Percentiles rank a stretch among this genome's conserved stretches.
Conservation (phyloP, 345 rosid genomes). For the Populus davidiana region DNA sequence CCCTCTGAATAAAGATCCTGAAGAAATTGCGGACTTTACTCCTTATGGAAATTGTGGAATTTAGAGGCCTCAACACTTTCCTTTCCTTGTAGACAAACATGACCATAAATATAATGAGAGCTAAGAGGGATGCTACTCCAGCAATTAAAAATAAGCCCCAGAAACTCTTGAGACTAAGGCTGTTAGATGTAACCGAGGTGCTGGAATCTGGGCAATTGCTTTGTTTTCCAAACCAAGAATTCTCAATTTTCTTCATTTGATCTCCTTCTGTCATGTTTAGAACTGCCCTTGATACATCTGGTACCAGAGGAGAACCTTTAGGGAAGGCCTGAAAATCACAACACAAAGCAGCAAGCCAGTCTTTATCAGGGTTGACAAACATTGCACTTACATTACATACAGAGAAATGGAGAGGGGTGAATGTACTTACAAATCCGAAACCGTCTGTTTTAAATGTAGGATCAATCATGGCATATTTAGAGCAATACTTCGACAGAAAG, state of each 20-base stretch:
- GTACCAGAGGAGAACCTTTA: conserved; percentile 19
- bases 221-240: conserved; percentile 11
- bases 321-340: conserved; percentile 9
- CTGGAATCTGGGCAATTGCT: background rate
- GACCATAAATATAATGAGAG: background rate
- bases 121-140: background rate
- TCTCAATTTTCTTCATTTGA: conserved; percentile 15
- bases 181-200: background rate
- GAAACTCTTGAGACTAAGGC: conserved; percentile 14
- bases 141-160: conserved; percentile 22
- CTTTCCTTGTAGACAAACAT: conserved; percentile 11
- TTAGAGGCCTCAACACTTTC: background rate
- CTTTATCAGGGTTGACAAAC: too few relatives aligned
- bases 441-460: conserved; percentile 33
- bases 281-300: conserved; percentile 23
- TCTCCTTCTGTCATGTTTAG: conserved; percentile 1
- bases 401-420: background rate
- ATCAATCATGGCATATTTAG: conserved; percentile 26
- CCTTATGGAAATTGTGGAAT: background rate
- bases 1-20: conserved; percentile 16
- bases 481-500: conserved; percentile 20
- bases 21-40: background rate
- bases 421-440: conserved; percentile 36
- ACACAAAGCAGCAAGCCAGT: background rate
- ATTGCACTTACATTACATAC: too few relatives aligned